These are phyloP conservation scores for Cicer arietinum DNA, from an alignment of 306 rosid genomes.

Conservation along the genomic window DNA sequence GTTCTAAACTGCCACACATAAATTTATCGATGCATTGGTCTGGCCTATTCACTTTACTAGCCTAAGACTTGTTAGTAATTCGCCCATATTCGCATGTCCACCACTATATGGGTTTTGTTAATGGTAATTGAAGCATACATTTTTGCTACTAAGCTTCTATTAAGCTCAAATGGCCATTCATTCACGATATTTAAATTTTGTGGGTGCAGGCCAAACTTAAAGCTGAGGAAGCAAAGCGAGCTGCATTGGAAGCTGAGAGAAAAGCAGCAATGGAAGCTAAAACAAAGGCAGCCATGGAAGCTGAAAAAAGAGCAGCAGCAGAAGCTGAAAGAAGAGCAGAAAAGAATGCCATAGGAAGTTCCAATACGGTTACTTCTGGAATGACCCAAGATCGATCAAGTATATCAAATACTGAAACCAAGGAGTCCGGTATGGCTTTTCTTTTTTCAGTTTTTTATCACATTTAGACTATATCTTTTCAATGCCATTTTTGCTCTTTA, in stretches of 20 bases:
- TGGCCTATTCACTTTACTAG: slow-evolving; percentile 17
- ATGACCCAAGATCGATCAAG: slow-evolving; percentile 46
- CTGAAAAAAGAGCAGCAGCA: slow-evolving; percentile 62
- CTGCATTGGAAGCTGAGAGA: slow-evolving; percentile 73
- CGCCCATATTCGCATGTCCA: slow-evolving; percentile 15
- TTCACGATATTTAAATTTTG: slow-evolving; percentile 40
- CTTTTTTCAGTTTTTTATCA: slow-evolving; percentile 11
- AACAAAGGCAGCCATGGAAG: slow-evolving; percentile 67
- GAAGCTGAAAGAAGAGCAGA: slow-evolving; percentile 72
- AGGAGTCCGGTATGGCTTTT: slow-evolving; percentile 50
- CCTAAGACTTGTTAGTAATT: not conserved
- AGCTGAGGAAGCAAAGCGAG: slow-evolving; percentile 81
- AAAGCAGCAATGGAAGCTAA: slow-evolving; percentile 69
- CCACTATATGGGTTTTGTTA: slow-evolving; percentile 13
- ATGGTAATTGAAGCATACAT: slow-evolving; percentile 8
- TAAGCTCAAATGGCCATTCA: slow-evolving; percentile 23
- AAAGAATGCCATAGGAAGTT: slow-evolving; percentile 58
- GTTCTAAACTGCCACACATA: slow-evolving; percentile 21
- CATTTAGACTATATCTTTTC: slow-evolving; percentile 22
- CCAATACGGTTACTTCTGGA: slow-evolving; percentile 49
- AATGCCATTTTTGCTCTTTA: slow-evolving; percentile 14
- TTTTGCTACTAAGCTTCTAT: slow-evolving; percentile 29
- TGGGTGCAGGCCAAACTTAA: slow-evolving; percentile 66
- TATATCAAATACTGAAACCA: slow-evolving; percentile 47
- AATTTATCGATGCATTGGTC: slow-evolving; percentile 23